These are phyloP conservation scores for Pelargonium myrrhifolium DNA, from an alignment of 441 rosid species.

Conservation along the genomic window DNA sequence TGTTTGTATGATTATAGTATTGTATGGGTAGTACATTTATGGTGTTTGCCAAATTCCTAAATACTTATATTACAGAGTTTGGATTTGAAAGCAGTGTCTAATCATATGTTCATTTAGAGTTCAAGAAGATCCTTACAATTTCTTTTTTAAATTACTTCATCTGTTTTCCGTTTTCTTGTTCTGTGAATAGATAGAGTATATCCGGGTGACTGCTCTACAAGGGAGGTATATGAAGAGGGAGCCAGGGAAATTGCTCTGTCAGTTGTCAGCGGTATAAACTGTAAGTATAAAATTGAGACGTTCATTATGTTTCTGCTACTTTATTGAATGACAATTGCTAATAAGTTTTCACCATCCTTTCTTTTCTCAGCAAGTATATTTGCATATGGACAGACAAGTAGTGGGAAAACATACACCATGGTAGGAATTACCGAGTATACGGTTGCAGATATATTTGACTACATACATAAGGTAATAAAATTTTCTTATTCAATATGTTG, in stretches of 20 bases:
- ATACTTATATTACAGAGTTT: background rate
- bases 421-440: slow-evolving; percentile 71
- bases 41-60: background rate
- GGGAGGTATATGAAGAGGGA: slow-evolving; percentile 67
- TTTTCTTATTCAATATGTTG: background rate
- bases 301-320: slow-evolving; percentile 4
- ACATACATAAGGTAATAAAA: slow-evolving; percentile 52
- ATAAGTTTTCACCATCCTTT: background rate
- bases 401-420: slow-evolving; percentile 80
- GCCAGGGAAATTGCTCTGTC: slow-evolving; percentile 76
- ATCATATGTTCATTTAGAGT: background rate
- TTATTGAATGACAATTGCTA: background rate
- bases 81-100: background rate
- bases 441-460: slow-evolving; percentile 77
- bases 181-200: slow-evolving; percentile 61
- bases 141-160: background rate
- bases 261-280: slow-evolving; percentile 71
- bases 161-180: slow-evolving; percentile 8
- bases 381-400: slow-evolving; percentile 97
- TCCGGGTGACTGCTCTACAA: slow-evolving; percentile 46
- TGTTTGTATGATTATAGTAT: background rate
- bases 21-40: background rate
- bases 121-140: background rate
- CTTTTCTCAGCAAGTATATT: slow-evolving; percentile 77
- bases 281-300: slow-evolving; percentile 35